phyloP scores from a whole-genome alignment of 768 basidiomycete species.

The Mycena haematopus region DNA sequence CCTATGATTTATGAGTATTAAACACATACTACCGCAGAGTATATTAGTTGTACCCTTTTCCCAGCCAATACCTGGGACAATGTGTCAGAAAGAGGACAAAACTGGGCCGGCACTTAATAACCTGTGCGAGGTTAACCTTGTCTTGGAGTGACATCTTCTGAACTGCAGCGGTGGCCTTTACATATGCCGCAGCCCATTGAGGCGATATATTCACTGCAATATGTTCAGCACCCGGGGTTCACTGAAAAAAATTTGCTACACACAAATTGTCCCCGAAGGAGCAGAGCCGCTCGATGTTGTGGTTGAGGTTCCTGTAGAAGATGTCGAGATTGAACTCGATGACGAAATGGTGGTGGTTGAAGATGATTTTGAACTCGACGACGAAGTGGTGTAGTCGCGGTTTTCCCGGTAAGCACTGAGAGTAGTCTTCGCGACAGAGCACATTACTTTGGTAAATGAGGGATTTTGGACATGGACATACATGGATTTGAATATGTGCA shows the following conservation, averaged over 20 bases:
- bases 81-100: conserved; percentile 11
- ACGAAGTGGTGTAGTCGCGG: too few relatives aligned
- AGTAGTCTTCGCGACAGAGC: conserved; percentile 45
- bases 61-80: conserved; percentile 49
- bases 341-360: conserved; percentile 33
- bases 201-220: conserved; percentile 48
- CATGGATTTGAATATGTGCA: conserved; percentile 54
- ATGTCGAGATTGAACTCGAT: too few relatives aligned
- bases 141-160: conserved; percentile 59
- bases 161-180: conserved; percentile 59
- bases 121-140: conserved; percentile 66
- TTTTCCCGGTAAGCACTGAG: conserved; percentile 58
- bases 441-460: not conserved
- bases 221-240: not conserved
- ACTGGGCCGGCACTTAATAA: conserved; percentile 13
- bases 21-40: not conserved
- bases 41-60: conserved; percentile 40
- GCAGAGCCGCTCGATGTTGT: conserved; percentile 35
- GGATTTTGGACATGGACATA: conserved; percentile 31
- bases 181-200: conserved; percentile 60
- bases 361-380: too few relatives aligned
- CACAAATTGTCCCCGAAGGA: conserved; percentile 30
- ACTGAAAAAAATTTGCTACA: conserved; percentile 17
- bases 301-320: conserved; percentile 31
- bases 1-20: conserved; percentile 30